phyloP scores from a whole-genome alignment of 352 stramenopile species.

The Globisporangium sylvaticum region DNA sequence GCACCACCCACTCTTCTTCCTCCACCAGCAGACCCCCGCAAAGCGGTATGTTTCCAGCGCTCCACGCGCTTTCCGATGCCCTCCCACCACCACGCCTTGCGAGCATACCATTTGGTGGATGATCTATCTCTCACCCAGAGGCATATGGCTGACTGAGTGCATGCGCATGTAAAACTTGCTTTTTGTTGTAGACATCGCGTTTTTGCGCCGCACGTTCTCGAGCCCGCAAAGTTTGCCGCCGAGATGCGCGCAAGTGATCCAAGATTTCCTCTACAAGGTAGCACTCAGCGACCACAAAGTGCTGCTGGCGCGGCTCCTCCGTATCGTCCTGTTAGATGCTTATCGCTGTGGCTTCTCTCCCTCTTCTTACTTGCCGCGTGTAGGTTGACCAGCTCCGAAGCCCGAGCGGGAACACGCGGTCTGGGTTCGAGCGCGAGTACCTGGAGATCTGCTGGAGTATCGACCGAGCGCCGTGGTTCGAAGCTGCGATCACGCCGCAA shows the following conservation, averaged over 20 bases:
- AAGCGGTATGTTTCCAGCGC: not conserved
- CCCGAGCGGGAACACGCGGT: slow-evolving; percentile 21
- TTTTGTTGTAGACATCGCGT: slow-evolving; percentile 13
- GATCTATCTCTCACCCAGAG: not conserved
- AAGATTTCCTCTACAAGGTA: slow-evolving; percentile 20
- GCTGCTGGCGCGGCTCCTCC: not conserved
- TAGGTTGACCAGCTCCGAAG: slow-evolving; percentile 32
- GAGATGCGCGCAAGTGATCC: slow-evolving; percentile 10
- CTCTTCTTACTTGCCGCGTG: not conserved
- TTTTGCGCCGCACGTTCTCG: slow-evolving; percentile 20
- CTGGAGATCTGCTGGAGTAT: slow-evolving; percentile 56
- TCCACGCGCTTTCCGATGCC: not conserved
- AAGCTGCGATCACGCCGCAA: slow-evolving; percentile 48
- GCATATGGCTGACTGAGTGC: not conserved
- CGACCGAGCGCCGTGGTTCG: slow-evolving; percentile 49
- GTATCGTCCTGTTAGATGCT: not conserved
- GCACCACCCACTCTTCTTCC: not conserved
- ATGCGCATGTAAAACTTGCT: not conserved
- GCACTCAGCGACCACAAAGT: not conserved
- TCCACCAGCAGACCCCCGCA: not conserved
- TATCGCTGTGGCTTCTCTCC: not conserved
- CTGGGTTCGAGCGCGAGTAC: slow-evolving; percentile 66
- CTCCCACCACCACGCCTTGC: not conserved
- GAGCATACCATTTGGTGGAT: not conserved
- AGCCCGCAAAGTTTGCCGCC: slow-evolving; percentile 2